These are phyloP conservation scores for Sordariomycetes sp. DNA, from an alignment of 2,329 filamentous ascomycete species.

Conservation along the genomic window DNA sequence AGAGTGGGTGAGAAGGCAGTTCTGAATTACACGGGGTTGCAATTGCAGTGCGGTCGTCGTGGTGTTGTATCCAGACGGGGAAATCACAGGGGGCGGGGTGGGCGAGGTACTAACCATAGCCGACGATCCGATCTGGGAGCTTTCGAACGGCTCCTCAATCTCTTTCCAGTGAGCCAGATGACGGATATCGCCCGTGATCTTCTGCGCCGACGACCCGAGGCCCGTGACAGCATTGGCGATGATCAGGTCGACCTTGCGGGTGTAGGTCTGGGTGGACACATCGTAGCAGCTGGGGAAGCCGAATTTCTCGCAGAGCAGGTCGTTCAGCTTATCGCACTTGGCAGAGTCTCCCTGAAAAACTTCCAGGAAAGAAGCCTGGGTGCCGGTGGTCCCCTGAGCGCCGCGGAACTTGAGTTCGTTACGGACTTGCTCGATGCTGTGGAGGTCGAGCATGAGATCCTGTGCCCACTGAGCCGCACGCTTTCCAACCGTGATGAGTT, in stretches of 20 bases:
- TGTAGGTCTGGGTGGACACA: constrained; percentile 55
- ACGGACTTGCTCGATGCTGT: constrained; percentile 59
- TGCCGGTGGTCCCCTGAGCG: constrained; percentile 53
- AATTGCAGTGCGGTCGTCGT: too few relatives aligned
- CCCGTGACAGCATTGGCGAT: constrained; percentile 73
- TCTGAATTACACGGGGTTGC: too few relatives aligned
- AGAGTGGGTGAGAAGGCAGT: too few relatives aligned
- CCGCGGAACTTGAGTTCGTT: constrained; percentile 66
- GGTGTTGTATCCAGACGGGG: too few relatives aligned
- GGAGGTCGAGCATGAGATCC: constrained; percentile 53
- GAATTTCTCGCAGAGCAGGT: constrained; percentile 41
- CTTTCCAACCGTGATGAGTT: constrained; percentile 44
- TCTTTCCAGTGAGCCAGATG: constrained; percentile 62
- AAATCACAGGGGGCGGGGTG: too few relatives aligned
- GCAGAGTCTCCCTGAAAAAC: constrained; percentile 34
- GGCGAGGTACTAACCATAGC: constrained; percentile 34
- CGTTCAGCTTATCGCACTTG: constrained; percentile 44
- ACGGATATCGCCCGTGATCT: constrained; percentile 65
- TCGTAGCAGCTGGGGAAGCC: constrained; percentile 40
- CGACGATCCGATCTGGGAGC: constrained; percentile 62
- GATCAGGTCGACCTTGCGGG: constrained; percentile 67
- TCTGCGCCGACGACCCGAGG: constrained; percentile 63
- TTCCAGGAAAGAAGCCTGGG: constrained; percentile 46
- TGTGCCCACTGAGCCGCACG: constrained; percentile 66
- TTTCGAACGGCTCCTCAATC: constrained; percentile 61